phyloP scores from a whole-genome alignment of 1,284 basidiomycete species.

The Trichosporon sp. region DNA sequence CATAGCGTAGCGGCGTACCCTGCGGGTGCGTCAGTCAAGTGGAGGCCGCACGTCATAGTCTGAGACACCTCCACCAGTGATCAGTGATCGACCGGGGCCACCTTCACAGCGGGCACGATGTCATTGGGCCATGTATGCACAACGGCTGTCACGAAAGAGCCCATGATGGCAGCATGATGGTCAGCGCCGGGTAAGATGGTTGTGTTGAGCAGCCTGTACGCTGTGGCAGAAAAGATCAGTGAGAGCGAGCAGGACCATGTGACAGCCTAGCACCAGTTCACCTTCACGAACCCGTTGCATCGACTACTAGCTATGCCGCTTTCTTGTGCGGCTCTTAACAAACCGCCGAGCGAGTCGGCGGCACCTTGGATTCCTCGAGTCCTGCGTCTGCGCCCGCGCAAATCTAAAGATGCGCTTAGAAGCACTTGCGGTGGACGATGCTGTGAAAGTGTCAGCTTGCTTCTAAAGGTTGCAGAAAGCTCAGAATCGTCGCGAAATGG shows the following conservation, averaged over 20 bases:
- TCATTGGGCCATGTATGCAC: too few species aligned
- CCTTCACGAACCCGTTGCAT: constrained; percentile 14
- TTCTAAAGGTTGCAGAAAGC: too few species aligned
- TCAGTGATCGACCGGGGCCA: background rate
- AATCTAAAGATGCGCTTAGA: constrained; percentile 36
- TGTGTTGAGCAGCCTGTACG: too few species aligned
- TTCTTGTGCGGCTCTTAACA: constrained; percentile 15
- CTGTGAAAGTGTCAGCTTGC: too few species aligned
- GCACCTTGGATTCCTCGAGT: constrained; percentile 2
- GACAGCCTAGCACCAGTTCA: background rate
- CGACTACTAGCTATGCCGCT: constrained; percentile 11
- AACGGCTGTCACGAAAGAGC: too few species aligned
- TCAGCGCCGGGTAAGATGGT: too few species aligned
- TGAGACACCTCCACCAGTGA: background rate
- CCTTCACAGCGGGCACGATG: background rate
- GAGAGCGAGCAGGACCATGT: background rate
- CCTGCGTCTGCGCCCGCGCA: background rate
- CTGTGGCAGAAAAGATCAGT: background rate
- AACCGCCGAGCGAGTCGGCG: constrained; percentile 11
- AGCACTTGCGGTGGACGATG: constrained; percentile 50
- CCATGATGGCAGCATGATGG: too few species aligned
- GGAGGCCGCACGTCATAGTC: constrained; percentile 1
- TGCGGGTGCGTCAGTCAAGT: background rate
- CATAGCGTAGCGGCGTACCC: background rate
- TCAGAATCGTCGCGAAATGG: too few species aligned